Percentiles rank a stretch among this genome's conserved stretches.
These are phyloP conservation scores for Solanum peruvianum DNA, from an alignment of 257 asterid species.

Conservation along the genomic window DNA sequence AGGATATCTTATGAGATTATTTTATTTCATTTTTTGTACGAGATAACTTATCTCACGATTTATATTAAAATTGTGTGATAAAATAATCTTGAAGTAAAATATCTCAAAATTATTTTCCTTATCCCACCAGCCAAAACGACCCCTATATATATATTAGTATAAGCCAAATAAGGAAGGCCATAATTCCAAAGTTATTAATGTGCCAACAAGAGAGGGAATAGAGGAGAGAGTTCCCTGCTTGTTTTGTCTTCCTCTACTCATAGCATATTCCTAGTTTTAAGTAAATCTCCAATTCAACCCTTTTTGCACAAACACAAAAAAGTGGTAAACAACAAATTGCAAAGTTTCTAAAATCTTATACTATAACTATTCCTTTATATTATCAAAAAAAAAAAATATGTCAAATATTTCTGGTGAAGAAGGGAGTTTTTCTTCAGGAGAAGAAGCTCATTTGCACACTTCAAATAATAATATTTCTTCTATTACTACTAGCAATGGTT, in stretches of 20 bases:
- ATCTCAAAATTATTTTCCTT: background rate
- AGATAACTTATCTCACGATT: too few relatives aligned
- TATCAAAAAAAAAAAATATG: background rate
- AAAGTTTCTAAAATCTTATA: background rate
- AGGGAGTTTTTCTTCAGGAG: slow-evolving; percentile 42
- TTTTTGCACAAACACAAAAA: slow-evolving; percentile 1
- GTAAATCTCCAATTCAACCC: background rate
- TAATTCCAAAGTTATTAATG: background rate
- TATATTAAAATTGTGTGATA: background rate
- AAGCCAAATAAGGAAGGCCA: slow-evolving; percentile 50
- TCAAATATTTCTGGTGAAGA: slow-evolving; percentile 31
- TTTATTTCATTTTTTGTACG: background rate
- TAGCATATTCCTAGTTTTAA: slow-evolving; percentile 8
- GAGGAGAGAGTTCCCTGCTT: slow-evolving; percentile 28
- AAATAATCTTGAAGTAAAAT: background rate
- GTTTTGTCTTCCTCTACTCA: slow-evolving; percentile 19
- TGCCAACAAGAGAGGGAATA: slow-evolving; percentile 4
- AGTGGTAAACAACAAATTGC: background rate
- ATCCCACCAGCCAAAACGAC: fast-evolving
- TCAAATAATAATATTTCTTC: background rate
- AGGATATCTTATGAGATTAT: background rate
- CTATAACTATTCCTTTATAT: background rate
- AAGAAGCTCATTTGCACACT: slow-evolving; percentile 2
- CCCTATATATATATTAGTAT: slow-evolving; percentile 32
- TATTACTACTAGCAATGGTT: slow-evolving; percentile 14